Percentiles rank a stretch among this genome's conserved stretches.
Conservation (phyloP, 495 filamentous ascomycete genomes). For the Aspergillus campestris region DNA sequence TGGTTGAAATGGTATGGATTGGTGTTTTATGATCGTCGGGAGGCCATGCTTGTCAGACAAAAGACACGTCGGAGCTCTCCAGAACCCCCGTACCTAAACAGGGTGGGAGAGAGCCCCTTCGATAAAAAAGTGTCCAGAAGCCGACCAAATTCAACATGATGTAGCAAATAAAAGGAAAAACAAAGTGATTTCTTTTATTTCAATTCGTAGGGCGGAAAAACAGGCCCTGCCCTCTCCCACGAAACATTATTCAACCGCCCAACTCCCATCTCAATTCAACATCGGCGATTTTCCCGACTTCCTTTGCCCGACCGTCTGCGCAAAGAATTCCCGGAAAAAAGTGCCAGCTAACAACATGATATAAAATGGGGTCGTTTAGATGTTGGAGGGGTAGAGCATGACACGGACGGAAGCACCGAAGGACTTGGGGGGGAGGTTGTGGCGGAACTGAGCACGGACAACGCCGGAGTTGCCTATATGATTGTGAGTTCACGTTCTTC, state of each 20-base stretch:
- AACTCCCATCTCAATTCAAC: conserved; percentile 34
- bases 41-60: conserved; percentile 23
- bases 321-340: conserved; percentile 28
- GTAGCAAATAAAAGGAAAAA: conserved; percentile 19
- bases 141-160: conserved; percentile 18
- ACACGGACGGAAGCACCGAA: conserved; percentile 95
- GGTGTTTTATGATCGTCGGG: conserved; percentile 33
- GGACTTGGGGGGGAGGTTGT: conserved; percentile 87
- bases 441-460: conserved; percentile 90
- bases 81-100: no score
- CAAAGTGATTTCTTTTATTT: conserved; percentile 25
- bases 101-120: neutral
- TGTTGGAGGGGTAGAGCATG: conserved; percentile 91
- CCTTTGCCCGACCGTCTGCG: conserved; percentile 38
- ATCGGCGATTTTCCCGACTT: conserved; percentile 37
- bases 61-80: conserved; percentile 9
- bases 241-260: conserved; percentile 38
- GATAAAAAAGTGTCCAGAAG: conserved; percentile 16
- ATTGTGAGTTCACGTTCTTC: conserved; percentile 2
- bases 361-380: conserved; percentile 32
- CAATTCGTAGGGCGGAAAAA: conserved; percentile 37
- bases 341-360: conserved; percentile 28
- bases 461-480: conserved; percentile 83
- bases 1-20: conserved; percentile 36
- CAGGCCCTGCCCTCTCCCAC: conserved; percentile 38